Evolutionary conservation across 352 stramenopile species (phyloP).

Genomic region (Globisporangium echinulatum): DNA sequence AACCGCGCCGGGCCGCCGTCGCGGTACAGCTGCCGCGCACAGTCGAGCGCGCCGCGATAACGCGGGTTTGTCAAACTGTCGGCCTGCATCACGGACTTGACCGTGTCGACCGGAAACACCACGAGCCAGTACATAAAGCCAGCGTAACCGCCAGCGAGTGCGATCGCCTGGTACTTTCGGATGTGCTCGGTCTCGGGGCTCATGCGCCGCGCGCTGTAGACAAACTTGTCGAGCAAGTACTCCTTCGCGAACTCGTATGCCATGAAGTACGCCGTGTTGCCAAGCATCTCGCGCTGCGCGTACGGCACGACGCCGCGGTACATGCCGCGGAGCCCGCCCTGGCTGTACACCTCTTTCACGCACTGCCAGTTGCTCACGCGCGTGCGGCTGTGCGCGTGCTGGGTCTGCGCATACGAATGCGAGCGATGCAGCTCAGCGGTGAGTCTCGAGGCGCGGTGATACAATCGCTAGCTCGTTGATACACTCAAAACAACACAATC

Average conservation of each 20-base stretch:
- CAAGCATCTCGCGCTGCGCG: slow-evolving; percentile 72
- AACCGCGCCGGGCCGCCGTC: slow-evolving; percentile 65
- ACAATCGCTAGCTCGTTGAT: neutral
- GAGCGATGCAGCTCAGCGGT: too few species aligned
- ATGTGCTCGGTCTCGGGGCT: slow-evolving; percentile 49
- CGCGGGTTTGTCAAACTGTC: slow-evolving; percentile 63
- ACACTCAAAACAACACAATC: neutral
- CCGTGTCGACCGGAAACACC: slow-evolving; percentile 74
- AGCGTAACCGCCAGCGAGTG: slow-evolving; percentile 59
- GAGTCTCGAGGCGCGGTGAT: too few species aligned
- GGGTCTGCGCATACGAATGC: slow-evolving; percentile 22
- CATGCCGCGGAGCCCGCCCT: slow-evolving; percentile 55
- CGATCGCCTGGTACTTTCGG: slow-evolving; percentile 71
- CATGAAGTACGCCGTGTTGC: slow-evolving; percentile 83
- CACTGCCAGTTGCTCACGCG: slow-evolving; percentile 71
- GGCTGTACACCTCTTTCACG: slow-evolving; percentile 53
- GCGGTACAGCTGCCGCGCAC: slow-evolving; percentile 52
- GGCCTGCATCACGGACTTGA: slow-evolving; percentile 81
- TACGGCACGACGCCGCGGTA: slow-evolving; percentile 69
- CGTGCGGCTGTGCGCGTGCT: slow-evolving; percentile 42
- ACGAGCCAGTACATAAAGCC: slow-evolving; percentile 84
- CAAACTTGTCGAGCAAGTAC: slow-evolving; percentile 49
- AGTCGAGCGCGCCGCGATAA: slow-evolving; percentile 71
- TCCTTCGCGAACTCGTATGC: slow-evolving; percentile 71
- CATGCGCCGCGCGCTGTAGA: slow-evolving; percentile 26